Percentiles rank a stretch among this genome's conserved stretches.
These are phyloP conservation scores for Plasmopara viticola DNA, from an alignment of 352 stramenopile species.

Conservation along the genomic window DNA sequence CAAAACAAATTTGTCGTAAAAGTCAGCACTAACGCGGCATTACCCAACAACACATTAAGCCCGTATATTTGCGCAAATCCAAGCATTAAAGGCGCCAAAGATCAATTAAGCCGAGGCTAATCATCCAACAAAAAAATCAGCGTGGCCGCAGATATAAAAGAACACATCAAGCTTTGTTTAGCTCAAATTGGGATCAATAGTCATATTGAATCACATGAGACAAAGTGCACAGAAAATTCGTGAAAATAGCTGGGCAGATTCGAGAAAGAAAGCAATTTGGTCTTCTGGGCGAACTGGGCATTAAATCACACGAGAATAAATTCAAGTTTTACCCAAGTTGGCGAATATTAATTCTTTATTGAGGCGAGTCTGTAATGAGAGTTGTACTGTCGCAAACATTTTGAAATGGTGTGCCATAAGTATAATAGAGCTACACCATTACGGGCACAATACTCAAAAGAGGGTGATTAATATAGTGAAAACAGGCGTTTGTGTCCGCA, in stretches of 20 bases:
- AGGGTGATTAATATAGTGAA: background rate
- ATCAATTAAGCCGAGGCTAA: background rate
- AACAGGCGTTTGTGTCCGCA: background rate
- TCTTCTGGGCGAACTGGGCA: background rate
- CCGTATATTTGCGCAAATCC: background rate
- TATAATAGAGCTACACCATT: background rate
- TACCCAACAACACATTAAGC: background rate
- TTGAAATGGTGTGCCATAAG: background rate
- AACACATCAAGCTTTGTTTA: background rate
- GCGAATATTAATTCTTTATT: background rate
- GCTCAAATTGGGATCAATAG: background rate
- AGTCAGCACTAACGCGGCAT: background rate
- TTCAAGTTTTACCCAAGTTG: background rate
- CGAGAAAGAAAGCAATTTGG: background rate
- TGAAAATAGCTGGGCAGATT: background rate
- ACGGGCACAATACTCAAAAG: background rate
- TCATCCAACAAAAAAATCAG: background rate
- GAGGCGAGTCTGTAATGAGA: background rate
- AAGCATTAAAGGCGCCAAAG: background rate
- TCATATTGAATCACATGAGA: background rate
- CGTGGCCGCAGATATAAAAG: background rate
- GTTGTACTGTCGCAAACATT: background rate
- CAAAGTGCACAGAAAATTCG: background rate
- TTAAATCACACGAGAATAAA: background rate
- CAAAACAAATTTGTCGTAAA: background rate